Evolutionary conservation across 208 protist genomes (phyloP).

Genomic region (Porcisia hertigi): DNA sequence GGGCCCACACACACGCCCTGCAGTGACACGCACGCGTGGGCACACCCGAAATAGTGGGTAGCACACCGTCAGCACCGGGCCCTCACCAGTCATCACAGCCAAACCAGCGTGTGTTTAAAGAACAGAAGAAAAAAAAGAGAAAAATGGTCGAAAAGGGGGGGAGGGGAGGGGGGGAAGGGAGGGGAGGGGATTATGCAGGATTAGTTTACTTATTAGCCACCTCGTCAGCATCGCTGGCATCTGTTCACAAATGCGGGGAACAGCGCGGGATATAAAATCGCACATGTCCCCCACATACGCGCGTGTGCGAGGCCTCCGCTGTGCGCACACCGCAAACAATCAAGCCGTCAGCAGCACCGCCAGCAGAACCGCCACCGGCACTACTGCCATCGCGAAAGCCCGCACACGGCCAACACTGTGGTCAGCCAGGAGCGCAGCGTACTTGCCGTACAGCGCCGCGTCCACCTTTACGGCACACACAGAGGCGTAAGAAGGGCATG

Average conservation of each 20-base stretch:
- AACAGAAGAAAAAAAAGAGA: neutral
- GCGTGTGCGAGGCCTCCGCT: neutral
- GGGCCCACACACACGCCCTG: no score
- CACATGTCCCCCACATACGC: neutral
- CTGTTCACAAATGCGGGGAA: no score
- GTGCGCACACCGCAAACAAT: neutral
- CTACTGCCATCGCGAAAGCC: neutral
- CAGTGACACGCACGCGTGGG: neutral
- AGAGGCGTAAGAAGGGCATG: slow-evolving; percentile 35
- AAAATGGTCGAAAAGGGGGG: neutral
- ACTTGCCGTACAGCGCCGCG: neutral
- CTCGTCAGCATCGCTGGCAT: no score
- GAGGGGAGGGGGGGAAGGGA: no score
- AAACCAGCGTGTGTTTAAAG: neutral
- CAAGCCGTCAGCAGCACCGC: slow-evolving; percentile 1
- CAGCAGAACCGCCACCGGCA: neutral
- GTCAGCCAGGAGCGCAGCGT: neutral
- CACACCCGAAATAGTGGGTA: neutral
- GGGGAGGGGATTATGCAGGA: no score
- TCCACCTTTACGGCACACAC: slow-evolving; percentile 30
- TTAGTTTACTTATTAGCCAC: no score
- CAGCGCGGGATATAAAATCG: no score
- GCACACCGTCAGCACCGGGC: neutral
- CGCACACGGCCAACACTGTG: neutral
- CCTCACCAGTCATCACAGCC: neutral